Evolutionary conservation across 1,284 basidiomycete genomes (phyloP).

Genomic region (Rhodotorula sp.): DNA sequence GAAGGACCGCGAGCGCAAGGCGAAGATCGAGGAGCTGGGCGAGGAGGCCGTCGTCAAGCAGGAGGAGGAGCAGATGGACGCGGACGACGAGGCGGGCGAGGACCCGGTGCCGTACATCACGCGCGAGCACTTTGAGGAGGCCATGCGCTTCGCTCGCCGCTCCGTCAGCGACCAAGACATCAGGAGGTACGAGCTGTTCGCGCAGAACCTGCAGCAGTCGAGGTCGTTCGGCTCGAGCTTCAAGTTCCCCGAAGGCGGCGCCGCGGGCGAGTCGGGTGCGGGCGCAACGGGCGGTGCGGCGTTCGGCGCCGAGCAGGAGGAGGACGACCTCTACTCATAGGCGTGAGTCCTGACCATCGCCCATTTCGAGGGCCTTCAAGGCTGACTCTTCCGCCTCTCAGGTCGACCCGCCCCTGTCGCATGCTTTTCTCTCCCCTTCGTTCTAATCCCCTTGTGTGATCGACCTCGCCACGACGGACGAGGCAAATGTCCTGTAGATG

Average conservation of each 20-base stretch:
- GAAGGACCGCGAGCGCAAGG: slow-evolving; percentile 72
- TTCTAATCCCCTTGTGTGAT: too few species aligned
- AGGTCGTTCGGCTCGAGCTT: slow-evolving; percentile 72
- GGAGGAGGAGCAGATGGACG: slow-evolving; percentile 57
- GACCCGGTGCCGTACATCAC: slow-evolving; percentile 98
- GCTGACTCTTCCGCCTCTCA: too few species aligned
- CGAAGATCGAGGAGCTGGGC: slow-evolving; percentile 68
- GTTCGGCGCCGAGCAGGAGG: slow-evolving; percentile 71
- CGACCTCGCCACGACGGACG: too few species aligned
- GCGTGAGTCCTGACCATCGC: too few species aligned
- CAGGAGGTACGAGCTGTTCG: slow-evolving; percentile 73
- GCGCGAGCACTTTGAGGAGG: slow-evolving; percentile 48
- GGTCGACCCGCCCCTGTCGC: too few species aligned
- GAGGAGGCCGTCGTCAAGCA: slow-evolving; percentile 59
- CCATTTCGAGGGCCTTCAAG: too few species aligned
- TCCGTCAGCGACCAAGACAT: slow-evolving; percentile 48
- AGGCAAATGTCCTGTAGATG: too few species aligned
- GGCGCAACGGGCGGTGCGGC: slow-evolving; percentile 60
- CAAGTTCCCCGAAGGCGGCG: slow-evolving; percentile 85
- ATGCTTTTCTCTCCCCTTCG: too few species aligned
- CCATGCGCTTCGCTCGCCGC: slow-evolving; percentile 71
- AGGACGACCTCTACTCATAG: slow-evolving; percentile 72
- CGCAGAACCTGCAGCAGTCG: slow-evolving; percentile 84
- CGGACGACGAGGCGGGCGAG: slow-evolving; percentile 57
- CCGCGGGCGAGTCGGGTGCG: slow-evolving; percentile 54